These are phyloP conservation scores for Canna indica DNA, from an alignment of 176 grass and related monocot genomes.

Conservation along the genomic window DNA sequence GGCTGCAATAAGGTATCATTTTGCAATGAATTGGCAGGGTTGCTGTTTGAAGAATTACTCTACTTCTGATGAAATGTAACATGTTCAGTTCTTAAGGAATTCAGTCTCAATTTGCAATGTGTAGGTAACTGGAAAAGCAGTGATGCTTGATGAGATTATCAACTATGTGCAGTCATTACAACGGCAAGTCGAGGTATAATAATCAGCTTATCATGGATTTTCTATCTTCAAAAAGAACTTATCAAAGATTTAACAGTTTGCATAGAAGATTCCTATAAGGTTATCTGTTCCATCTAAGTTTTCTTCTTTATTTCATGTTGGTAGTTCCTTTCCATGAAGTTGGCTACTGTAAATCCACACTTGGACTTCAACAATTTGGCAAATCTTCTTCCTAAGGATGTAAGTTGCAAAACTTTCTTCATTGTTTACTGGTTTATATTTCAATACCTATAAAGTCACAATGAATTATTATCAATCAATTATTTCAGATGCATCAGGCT, in stretches of 20 bases:
- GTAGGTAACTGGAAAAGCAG: constrained; percentile 95
- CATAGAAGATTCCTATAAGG: not conserved
- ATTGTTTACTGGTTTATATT: not conserved
- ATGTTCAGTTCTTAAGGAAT: not conserved
- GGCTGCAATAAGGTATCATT: constrained; percentile 89
- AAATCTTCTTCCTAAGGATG: constrained; percentile 69
- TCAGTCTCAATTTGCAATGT: not conserved
- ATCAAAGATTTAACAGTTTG: constrained; percentile 10
- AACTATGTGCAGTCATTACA: constrained; percentile 99
- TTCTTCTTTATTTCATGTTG: constrained; percentile 15
- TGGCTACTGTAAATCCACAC: constrained; percentile 80
- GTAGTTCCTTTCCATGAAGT: constrained; percentile 99
- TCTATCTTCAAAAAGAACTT: too few relatives aligned
- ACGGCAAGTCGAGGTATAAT: constrained; percentile 92
- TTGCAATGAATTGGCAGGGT: not conserved
- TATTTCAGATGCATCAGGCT: constrained; percentile 56
- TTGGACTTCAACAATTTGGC: constrained; percentile 68
- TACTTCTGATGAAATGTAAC: constrained; percentile 8
- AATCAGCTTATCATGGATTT: too few relatives aligned
- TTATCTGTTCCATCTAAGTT: constrained; percentile 22
- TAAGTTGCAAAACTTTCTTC: constrained; percentile 22
- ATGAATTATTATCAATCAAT: constrained; percentile 9
- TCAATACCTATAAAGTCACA: too few relatives aligned
- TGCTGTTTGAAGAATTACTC: not conserved
- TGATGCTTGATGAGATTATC: constrained; percentile 99